phyloP scores from a whole-genome alignment of 441 rosid species.

The Dalechampia spathulata region DNA sequence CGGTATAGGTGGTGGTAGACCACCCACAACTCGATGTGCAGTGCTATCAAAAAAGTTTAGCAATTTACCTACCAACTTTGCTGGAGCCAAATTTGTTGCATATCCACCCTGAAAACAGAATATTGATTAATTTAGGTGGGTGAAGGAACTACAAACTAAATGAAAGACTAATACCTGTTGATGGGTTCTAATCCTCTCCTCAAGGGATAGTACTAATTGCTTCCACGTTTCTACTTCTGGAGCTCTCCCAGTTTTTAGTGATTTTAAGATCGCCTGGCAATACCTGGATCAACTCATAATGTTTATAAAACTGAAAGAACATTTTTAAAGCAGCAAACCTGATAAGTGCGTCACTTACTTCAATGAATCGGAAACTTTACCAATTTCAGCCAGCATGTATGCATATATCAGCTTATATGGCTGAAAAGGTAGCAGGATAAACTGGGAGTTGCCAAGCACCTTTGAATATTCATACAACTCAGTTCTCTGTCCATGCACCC shows the following conservation, averaged over 20 bases:
- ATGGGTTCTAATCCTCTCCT: conserved; percentile 78
- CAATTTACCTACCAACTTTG: conserved; percentile 74
- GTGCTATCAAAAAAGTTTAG: conserved; percentile 81
- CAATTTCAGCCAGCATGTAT: conserved; percentile 78
- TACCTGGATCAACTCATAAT: conserved; percentile 45
- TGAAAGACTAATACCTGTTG: conserved; percentile 57
- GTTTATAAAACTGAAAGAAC: conserved; percentile 16
- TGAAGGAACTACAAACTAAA: neutral
- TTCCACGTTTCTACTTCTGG: conserved; percentile 84
- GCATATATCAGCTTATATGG: conserved; percentile 78
- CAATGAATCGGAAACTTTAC: conserved; percentile 66
- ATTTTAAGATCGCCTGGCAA: conserved; percentile 79
- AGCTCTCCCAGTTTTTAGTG: conserved; percentile 78
- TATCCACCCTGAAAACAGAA: conserved; percentile 70
- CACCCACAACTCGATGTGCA: conserved; percentile 91
- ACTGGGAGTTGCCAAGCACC: conserved; percentile 81
- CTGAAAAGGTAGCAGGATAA: conserved; percentile 60
- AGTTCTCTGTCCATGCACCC: conserved; percentile 59
- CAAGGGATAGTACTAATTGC: conserved; percentile 57
- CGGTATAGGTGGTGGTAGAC: conserved; percentile 76
- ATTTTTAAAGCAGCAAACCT: conserved; percentile 10
- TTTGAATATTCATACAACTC: conserved; percentile 76
- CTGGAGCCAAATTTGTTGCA: conserved; percentile 69
- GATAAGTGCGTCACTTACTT: conserved; percentile 40
- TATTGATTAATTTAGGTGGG: conserved; percentile 8